These are phyloP conservation scores for Debaryomyces fabryi DNA, from an alignment of 1,139 yeast genomes.

Conservation along the genomic window DNA sequence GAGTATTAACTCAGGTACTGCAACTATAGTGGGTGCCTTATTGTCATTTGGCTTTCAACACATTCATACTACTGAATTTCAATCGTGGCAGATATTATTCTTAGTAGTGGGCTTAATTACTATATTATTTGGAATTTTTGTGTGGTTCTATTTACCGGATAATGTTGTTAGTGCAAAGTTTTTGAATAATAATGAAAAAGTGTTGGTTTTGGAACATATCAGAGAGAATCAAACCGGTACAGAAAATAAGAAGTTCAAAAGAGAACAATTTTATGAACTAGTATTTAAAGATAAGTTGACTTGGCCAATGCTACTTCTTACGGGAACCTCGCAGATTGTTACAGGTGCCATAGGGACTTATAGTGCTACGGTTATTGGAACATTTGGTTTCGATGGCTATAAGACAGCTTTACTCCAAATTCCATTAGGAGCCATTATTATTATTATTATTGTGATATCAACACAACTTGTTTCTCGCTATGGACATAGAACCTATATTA, in stretches of 20 bases:
- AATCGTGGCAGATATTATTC: conserved; percentile 45
- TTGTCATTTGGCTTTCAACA: conserved; percentile 47
- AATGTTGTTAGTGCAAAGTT: conserved; percentile 36
- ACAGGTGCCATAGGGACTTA: conserved; percentile 46
- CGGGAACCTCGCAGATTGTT: conserved; percentile 39
- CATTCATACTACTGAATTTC: conserved; percentile 26
- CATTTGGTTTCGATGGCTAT: conserved; percentile 37
- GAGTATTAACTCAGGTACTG: conserved; percentile 43
- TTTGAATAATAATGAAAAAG: conserved; percentile 30
- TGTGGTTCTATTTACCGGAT: conserved; percentile 33
- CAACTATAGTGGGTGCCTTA: conserved; percentile 44
- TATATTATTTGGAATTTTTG: conserved; percentile 31
- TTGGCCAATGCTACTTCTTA: conserved; percentile 39
- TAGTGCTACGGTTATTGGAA: conserved; percentile 40
- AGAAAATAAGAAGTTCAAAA: conserved; percentile 20
- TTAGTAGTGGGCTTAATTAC: conserved; percentile 42
- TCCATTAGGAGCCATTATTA: conserved; percentile 42
- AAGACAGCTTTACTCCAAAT: conserved; percentile 43
- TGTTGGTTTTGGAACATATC: conserved; percentile 31
- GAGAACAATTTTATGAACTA: conserved; percentile 33
- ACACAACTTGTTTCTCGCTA: conserved; percentile 33
- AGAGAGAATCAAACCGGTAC: conserved; percentile 30
- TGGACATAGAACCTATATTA: conserved; percentile 30
- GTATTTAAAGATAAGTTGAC: conserved; percentile 37
- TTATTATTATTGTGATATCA: conserved; percentile 34